These are phyloP conservation scores for Fusarium penzigii DNA, from an alignment of 2,329 filamentous ascomycete species.

Conservation along the genomic window DNA sequence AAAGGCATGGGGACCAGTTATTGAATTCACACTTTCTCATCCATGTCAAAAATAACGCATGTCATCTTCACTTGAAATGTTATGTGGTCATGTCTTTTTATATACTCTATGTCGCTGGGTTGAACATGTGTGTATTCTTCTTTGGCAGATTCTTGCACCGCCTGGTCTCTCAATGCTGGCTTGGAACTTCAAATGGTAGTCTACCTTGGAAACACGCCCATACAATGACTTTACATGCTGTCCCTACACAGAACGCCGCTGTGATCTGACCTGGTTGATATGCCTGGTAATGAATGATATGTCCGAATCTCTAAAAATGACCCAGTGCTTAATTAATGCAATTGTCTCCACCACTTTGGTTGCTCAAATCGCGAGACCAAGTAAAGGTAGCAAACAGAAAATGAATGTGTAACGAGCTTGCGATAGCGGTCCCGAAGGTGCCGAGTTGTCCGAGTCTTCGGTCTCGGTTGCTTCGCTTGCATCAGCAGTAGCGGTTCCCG, in stretches of 20 bases:
- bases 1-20: too few relatives aligned
- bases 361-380: conserved; percentile 25
- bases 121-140: conserved; percentile 22
- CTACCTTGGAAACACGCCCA: conserved; percentile 6
- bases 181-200: conserved; percentile 6
- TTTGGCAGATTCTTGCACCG: conserved; percentile 14
- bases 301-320: background rate
- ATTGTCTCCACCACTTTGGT: conserved; percentile 1
- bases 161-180: conserved; percentile 9
- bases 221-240: background rate
- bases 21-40: too few relatives aligned
- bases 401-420: conserved; percentile 26
- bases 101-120: conserved; percentile 14
- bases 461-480: conserved; percentile 18
- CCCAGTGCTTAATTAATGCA: conserved; percentile 5
- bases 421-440: conserved; percentile 16
- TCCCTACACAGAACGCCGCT: conserved; percentile 13
- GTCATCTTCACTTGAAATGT: too few relatives aligned
- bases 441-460: conserved; percentile 21
- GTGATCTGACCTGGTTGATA: conserved; percentile 17
- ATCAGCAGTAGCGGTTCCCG: conserved; percentile 22
- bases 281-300: conserved; percentile 12
- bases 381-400: conserved; percentile 30
- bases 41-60: too few relatives aligned
- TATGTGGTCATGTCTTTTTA: background rate